Evolutionary conservation across 225 moss, liverwort and hornwort genomes (phyloP), one percentile per base, ranked within the genome.

Genomic region (Antitrichia curtipendula): DNA sequence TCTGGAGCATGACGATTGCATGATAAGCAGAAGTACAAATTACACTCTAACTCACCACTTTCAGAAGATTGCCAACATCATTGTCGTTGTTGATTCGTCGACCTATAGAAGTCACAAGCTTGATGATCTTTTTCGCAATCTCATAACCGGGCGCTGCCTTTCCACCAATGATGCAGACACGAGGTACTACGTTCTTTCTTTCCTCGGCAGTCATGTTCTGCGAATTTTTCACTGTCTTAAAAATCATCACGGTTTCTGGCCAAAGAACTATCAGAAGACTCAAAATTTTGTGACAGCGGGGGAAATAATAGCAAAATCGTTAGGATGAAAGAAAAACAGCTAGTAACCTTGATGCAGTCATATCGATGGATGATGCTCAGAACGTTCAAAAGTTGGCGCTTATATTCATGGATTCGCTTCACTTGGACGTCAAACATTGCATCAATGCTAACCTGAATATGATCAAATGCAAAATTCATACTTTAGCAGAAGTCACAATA

Each of bases 341-440:
- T 73, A 71, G 88, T 66, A n/a, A 97, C 97, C 96, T 97, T 97
- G 80, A 97, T 96, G 89, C 95, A 95, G 82, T 96, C 92, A 78
- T 96, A 96, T 86, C 97, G 95, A 91, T 97, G 94, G 54, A 97
- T 92, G 79, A 94, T 91, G 88, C 95, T 95, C 36, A 97, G 89
- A 80, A 96, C 94, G 86, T 97, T 97, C 75, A 97, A 90, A 81
- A 97, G 90, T 85, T 97, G 96, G 68, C 97, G 94, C 93, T 97
- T 96, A 75, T 97, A 97, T 91, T 97, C 96, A 81, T 97, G 97
- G 75, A 97, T 96, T 76, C 97, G 92, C 92, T 96, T 97, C 81
- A 96, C 94, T 95, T 97, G 97, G 31, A 97, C 95, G 86, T 97
- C 97, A 90, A 97, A 97, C 97, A 97, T 96, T 41, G 96, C 97